Base-by-base conservation (phyloP, 306 rosid species). In the Leucaena leucocephala region DNA sequence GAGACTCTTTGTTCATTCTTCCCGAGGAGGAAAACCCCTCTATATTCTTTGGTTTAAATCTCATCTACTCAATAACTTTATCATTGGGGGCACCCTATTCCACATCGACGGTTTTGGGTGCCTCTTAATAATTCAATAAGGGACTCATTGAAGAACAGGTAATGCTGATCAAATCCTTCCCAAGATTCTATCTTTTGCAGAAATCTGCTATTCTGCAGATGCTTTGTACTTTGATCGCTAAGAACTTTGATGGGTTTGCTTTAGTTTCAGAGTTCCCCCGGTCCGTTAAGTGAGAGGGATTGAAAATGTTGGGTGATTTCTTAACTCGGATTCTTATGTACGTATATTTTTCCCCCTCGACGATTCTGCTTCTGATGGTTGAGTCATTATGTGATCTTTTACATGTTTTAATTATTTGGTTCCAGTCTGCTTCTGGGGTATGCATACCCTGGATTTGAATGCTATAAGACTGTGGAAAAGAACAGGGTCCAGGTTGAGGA, bases 361-460 rank as follows among this genome's bases (percentile, higher is more conserved):
- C 75, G 45, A 22, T 59, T 21, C 5, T 74, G 19, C 36, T 65
- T 17, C 22, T 13, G 64, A 36, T 13, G 64, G 4, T 61, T 61
- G 40, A 12, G 40, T 61, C n/a, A 33, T 61, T 61, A 13, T 33
- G 42, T 61, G 67, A 61, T 12, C 7, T 43, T 27, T 50, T n/a
- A 68, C 2, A 22, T 61, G 48, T 10, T 61, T 8, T 22, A 5
- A 19, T 38, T 11, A 14, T 76, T 74, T 54, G 71, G 27, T 81
- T 81, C 49, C 84, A 95, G 99, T 64, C 77, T 95, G 84, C 3
- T 81, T 27, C 78, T 93, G 54, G 98, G 97, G 72, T 95, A 95
- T 84, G 99, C 97, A 49, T 95, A 95, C 86, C 99, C 99, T 16
- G 99, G 96, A 75, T 83, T 91, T 27, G 90, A 88, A 85, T 96